A percentile compares a stretch with the other conserved stretches of the same genome.
Evolutionary conservation across 495 filamentous ascomycete genomes (phyloP).

Genomic region (Annulohypoxylon moriforme): DNA sequence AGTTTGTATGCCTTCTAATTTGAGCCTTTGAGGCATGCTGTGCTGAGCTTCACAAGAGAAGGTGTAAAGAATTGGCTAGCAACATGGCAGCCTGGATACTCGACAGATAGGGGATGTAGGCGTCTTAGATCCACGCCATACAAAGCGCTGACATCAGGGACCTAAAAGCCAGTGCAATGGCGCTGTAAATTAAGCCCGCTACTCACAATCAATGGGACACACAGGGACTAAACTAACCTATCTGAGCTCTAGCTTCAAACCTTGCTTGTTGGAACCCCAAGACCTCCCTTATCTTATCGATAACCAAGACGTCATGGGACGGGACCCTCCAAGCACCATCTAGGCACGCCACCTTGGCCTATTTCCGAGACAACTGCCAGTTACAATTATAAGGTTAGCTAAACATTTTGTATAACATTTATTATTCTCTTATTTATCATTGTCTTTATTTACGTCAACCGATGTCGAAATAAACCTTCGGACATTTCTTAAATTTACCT

Average conservation of each 20-base stretch:
- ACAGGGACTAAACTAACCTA: neutral
- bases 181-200: neutral
- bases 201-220: neutral
- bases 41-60: neutral
- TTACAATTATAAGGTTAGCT: neutral
- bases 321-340: neutral
- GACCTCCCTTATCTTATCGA: slow-evolving; percentile 30
- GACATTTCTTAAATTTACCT: neutral
- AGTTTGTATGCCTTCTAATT: neutral
- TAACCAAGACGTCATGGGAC: slow-evolving; percentile 37
- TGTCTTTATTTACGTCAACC: neutral
- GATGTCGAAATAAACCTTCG: neutral
- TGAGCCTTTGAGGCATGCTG: slow-evolving; percentile 11
- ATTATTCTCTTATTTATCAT: neutral
- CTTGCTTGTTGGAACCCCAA: neutral
- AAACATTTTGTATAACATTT: neutral
- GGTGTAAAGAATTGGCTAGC: slow-evolving; percentile 1
- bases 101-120: neutral
- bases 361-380: slow-evolving; percentile 1
- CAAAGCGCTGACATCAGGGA: slow-evolving; percentile 42
- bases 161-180: slow-evolving; percentile 4
- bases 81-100: slow-evolving; percentile 2
- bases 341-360: neutral
- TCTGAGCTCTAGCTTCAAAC: slow-evolving; percentile 10
- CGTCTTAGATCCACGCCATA: neutral